These are phyloP conservation scores for Huntiella omanensis DNA, from an alignment of 2,329 filamentous ascomycete genomes.

Conservation along the genomic window DNA sequence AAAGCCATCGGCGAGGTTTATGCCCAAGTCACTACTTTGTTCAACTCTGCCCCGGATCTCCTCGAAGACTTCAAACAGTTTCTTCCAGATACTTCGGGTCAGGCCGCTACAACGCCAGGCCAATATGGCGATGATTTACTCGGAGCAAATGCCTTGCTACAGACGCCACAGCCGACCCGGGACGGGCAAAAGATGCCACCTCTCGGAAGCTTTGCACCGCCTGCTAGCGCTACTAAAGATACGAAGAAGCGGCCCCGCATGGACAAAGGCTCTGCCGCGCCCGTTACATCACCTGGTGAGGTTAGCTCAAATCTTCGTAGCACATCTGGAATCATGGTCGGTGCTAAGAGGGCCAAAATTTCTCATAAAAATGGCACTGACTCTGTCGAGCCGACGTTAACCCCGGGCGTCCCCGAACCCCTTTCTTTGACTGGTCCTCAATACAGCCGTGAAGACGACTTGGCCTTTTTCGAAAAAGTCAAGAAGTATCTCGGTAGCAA, in stretches of 20 bases:
- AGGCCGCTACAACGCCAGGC: conserved; percentile 30
- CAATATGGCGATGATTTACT: conserved; percentile 46
- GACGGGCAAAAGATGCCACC: conserved; percentile 71
- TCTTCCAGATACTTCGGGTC: conserved; percentile 60
- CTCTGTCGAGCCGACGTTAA: conserved; percentile 66
- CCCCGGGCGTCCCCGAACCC: conserved; percentile 73
- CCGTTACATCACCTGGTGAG: conserved; percentile 11
- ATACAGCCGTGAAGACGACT: conserved; percentile 64
- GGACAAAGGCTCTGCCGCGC: conserved; percentile 32
- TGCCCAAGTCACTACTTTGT: conserved; percentile 83
- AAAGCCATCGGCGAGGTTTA: conserved; percentile 98
- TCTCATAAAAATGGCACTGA: conserved; percentile 46
- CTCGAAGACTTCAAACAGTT: conserved; percentile 99
- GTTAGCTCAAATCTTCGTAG: conserved; percentile 8
- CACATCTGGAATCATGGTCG: conserved; percentile 5
- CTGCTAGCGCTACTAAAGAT: conserved; percentile 65
- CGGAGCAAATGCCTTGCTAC: conserved; percentile 25
- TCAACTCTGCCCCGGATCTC: conserved; percentile 82
- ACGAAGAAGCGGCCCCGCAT: conserved; percentile 66
- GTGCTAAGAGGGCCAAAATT: conserved; percentile 50
- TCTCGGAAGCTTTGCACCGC: conserved; percentile 81
- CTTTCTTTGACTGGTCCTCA: conserved; percentile 56
- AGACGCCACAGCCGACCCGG: conserved; percentile 35
- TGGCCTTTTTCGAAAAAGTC: conserved; percentile 85
- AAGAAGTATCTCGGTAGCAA: conserved; percentile 95